phyloP scores from a whole-genome alignment of 768 basidiomycete genomes.

The Phylloporus sp. region DNA sequence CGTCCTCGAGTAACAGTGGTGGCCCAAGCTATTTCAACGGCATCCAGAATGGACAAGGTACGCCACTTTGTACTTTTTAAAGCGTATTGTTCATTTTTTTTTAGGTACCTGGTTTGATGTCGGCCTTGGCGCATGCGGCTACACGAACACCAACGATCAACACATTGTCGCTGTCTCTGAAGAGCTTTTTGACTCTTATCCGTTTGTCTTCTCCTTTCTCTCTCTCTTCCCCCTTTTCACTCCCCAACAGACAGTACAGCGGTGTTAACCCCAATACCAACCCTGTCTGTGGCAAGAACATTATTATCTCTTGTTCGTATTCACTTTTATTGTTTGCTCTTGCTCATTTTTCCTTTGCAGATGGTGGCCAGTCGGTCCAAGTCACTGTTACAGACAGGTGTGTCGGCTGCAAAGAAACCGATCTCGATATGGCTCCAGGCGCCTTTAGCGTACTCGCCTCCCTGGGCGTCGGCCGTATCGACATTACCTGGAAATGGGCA shows the following conservation, averaged over 20 bases:
- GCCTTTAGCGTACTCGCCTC: conserved; percentile 53
- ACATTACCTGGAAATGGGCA: conserved; percentile 52
- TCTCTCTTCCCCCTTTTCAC: background rate
- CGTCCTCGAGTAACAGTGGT: conserved; percentile 6
- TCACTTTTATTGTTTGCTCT: background rate
- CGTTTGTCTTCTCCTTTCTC: conserved; percentile 23
- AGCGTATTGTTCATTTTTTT: background rate
- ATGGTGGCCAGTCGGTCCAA: conserved; percentile 44
- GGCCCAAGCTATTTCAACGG: conserved; percentile 43
- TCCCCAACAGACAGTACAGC: conserved; percentile 44
- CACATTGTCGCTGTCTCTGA: conserved; percentile 36
- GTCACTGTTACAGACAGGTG: conserved; percentile 64
- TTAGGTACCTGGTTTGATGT: conserved; percentile 31
- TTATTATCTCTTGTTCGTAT: conserved; percentile 46
- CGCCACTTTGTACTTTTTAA: background rate
- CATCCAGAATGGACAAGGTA: conserved; percentile 48
- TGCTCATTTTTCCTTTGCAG: conserved; percentile 34
- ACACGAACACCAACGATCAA: conserved; percentile 28
- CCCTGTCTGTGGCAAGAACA: conserved; percentile 58
- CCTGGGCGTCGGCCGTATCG: conserved; percentile 47
- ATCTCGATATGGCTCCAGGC: conserved; percentile 61
- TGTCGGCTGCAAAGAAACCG: conserved; percentile 43
- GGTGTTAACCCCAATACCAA: conserved; percentile 69
- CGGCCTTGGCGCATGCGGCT: conserved; percentile 43
- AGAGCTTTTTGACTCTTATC: conserved; percentile 32